A percentile compares a stretch with the other conserved stretches of the same genome.
Evolutionary conservation across 805 yeast genomes (phyloP).

Genomic region (Yueomyces sinensis): DNA sequence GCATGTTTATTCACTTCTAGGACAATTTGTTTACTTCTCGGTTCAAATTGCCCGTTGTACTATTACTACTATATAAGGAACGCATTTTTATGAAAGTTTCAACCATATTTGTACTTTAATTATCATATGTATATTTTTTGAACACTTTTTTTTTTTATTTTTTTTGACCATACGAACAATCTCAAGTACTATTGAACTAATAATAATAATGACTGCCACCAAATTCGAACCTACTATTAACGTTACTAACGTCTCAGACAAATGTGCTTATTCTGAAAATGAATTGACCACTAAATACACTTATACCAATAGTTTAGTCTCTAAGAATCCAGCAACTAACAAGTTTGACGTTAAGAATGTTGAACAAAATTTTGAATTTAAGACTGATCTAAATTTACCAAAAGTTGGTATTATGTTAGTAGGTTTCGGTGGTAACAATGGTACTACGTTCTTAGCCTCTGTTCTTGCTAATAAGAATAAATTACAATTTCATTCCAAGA

Average conservation of each 20-base stretch:
- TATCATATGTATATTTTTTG: too few species aligned
- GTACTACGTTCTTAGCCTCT: constrained; percentile 81
- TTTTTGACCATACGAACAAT: too few species aligned
- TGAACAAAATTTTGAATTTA: constrained; percentile 65
- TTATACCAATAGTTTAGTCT: constrained; percentile 34
- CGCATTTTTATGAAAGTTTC: too few species aligned
- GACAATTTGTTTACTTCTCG: too few species aligned
- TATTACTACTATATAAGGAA: too few species aligned
- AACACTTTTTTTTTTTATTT: too few species aligned
- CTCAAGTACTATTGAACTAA: too few species aligned
- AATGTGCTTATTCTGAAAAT: constrained; percentile 36
- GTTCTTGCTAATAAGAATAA: constrained; percentile 74
- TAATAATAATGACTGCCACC: background rate
- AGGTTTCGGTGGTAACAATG: constrained; percentile 95
- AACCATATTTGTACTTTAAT: too few species aligned
- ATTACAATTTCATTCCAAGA: constrained; percentile 64
- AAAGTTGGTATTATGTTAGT: constrained; percentile 82
- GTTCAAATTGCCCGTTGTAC: too few species aligned
- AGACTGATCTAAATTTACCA: constrained; percentile 69
- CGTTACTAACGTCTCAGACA: constrained; percentile 37
- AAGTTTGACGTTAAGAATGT: constrained; percentile 54
- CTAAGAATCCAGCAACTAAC: constrained; percentile 34
- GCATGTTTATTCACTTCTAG: too few species aligned
- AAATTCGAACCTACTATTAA: constrained; percentile 22
- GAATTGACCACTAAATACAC: constrained; percentile 45